Conservation (phyloP, 78 protist genomes). For the Creolimax fragrantissima region DNA sequence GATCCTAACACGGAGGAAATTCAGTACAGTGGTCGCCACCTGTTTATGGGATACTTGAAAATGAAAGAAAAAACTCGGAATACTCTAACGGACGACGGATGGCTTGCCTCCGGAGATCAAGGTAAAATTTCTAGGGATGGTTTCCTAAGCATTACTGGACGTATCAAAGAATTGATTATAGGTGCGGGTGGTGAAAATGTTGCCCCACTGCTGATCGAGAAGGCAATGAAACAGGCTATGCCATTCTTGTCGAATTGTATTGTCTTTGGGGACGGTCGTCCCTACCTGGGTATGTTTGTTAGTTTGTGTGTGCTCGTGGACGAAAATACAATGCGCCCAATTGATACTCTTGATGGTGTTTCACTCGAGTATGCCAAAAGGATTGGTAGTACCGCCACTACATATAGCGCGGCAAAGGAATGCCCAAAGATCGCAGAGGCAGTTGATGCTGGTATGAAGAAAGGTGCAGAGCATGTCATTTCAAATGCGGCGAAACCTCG, state of each 20-base stretch:
- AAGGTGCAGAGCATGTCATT: background rate
- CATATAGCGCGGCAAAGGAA: background rate
- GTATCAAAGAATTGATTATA: slow-evolving; percentile 80
- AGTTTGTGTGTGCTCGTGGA: background rate
- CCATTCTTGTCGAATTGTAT: background rate
- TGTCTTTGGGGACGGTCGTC: background rate
- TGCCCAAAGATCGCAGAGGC: background rate
- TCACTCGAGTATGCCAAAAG: background rate
- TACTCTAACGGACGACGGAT: slow-evolving; percentile 69
- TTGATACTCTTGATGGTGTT: background rate
- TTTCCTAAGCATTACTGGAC: slow-evolving; percentile 57
- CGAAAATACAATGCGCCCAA: background rate
- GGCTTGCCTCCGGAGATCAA: slow-evolving; percentile 72
- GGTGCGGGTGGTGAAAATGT: slow-evolving; percentile 90
- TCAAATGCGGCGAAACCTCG: background rate
- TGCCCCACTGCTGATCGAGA: slow-evolving; percentile 74
- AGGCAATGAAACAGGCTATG: slow-evolving; percentile 25
- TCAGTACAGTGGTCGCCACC: background rate
- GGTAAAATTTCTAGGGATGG: slow-evolving; percentile 60
- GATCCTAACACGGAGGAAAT: background rate
- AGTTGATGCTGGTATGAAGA: background rate
- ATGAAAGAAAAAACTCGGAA: slow-evolving; percentile 46
- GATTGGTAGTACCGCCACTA: background rate
- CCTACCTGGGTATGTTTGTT: background rate
- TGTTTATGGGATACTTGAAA: background rate